A percentile compares a stretch with the other conserved stretches of the same genome.
These are phyloP conservation scores for Clavispora phyllophila DNA, from an alignment of 805 yeast species.

Conservation along the genomic window DNA sequence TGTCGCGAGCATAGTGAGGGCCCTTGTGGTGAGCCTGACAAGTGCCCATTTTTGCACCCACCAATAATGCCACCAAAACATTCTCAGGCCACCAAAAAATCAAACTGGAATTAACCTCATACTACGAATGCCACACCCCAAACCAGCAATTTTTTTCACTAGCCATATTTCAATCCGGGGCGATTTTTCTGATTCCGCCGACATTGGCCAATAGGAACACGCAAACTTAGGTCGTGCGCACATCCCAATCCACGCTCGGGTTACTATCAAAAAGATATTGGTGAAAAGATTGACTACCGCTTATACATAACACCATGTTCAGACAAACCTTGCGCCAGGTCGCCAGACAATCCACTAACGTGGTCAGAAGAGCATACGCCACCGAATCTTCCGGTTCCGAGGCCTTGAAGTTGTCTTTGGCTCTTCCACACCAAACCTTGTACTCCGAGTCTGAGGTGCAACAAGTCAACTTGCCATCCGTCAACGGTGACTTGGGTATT, in stretches of 20 bases:
- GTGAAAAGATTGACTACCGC: slow-evolving; percentile 1
- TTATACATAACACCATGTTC: slow-evolving; percentile 39
- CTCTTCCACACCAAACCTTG: slow-evolving; percentile 81
- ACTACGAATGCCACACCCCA: no score
- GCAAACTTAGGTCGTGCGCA: slow-evolving; percentile 16
- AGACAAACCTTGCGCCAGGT: slow-evolving; percentile 60
- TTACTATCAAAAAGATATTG: slow-evolving; percentile 4
- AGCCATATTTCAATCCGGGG: no score
- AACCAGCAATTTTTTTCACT: no score
- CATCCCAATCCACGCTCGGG: slow-evolving; percentile 11
- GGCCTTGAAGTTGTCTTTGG: slow-evolving; percentile 79
- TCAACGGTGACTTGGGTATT: slow-evolving; percentile 94
- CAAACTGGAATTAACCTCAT: no score
- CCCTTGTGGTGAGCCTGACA: no score
- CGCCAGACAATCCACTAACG: slow-evolving; percentile 51
- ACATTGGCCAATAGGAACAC: slow-evolving; percentile 30
- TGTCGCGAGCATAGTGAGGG: no score
- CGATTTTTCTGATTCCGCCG: not conserved
- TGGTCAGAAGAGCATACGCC: slow-evolving; percentile 82
- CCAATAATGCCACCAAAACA: not conserved
- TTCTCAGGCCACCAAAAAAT: not conserved
- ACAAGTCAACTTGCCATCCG: slow-evolving; percentile 92
- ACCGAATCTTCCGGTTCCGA: slow-evolving; percentile 64
- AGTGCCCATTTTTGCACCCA: not conserved
- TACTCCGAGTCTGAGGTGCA: slow-evolving; percentile 51